Evolutionary conservation across 176 grass and related monocot genomes (phyloP), one percentile per base, ranked within the genome.

Genomic region (Triticum monococcum): DNA sequence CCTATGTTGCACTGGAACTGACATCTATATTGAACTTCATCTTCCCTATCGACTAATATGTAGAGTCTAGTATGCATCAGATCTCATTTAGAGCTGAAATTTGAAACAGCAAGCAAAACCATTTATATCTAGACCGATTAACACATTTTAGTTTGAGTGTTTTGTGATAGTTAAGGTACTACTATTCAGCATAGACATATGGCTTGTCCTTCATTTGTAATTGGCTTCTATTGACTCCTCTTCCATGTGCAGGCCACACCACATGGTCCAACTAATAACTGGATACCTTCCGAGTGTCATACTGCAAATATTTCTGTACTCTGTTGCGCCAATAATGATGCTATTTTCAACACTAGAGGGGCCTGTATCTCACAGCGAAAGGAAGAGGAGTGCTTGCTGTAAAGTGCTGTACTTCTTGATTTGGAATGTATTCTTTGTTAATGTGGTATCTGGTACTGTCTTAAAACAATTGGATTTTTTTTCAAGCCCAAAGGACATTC

Each of bases 381-480:
- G 94, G 87, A 99, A 99, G 88, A 99, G 75, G 78, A 99, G 97
- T 91, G 94, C 97, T 60, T 92, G 92, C 76, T 90, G 77, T 59
- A 99, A 99, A 92, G 92, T 99, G 28, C 40, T 99, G n/a, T 94
- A 91, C 90, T 99, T 99, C 70, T 91, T 85, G 33, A 84, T 99
- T 80, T 99, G 97, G 97, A 99, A 96, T 28, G 83, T 99, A 17
- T 99, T 99, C 82, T 99, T 99, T 91, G 90, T 89, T 64, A 99
- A 91, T 90, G 85, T 99, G 33, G 79, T 96, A 62, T 99, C 94
- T 64, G 94, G 97, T 18, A 92, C 94, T 65, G 65, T 99, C 77
- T 90, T 99, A 85, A 91, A 81, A 68, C 97, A 99, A 80, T 17
- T 99, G 71, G 94, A 87, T 62, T 74, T 88, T n/a, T 80, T 96